Evolutionary conservation across 2,329 filamentous ascomycete genomes (phyloP), one percentile per base, ranked within the genome.

Genomic region (Ilyonectria robusta): DNA sequence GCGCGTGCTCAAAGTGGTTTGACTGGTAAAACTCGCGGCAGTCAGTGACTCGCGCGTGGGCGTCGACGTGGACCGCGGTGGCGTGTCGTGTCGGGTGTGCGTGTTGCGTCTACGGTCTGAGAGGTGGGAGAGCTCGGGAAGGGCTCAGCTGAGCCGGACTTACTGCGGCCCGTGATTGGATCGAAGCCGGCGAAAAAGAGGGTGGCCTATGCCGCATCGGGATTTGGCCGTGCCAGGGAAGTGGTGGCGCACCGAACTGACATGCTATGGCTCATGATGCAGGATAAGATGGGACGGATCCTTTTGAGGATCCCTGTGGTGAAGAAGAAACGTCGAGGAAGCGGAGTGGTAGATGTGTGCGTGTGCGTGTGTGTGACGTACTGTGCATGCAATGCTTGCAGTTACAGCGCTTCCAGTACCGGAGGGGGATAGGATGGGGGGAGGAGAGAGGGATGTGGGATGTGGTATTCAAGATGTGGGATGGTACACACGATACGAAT

Each of bases 91-190:
- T 13, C 21, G 56, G 11, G 42, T 59, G 42, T 19, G 21, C 31
- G 56, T 23, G 59, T 33, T 61, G 70, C 69, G 44, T 61, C 59
- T 48, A 54, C 23, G 63, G 44, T 61, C 59, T 48, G 57, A 23
- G 63, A 31, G 19, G 62, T 71, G 59, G 70, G 59, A 61, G 37
- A 33, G 57, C 63, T 68, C 66, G 47, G 65, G 65, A 67, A 69
- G 64, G 59, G 37, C 67, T 60, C 72, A 75, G 72, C 72, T 75
- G 72, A 75, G 71, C 59, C 63, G 58, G 47, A 23, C 48, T 47
- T 10, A 64, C 15, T 7, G 23, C 21, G 64, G 33, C 54, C 67
- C 62, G 51, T 72, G 72, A 74, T 75, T 75, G 72, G 72, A 10
- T n/a, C 3, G 8, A 9, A 7, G 15, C 7, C 10, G 46, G 54